These are phyloP conservation scores for Pestalotiopsis sp. DNA, from an alignment of 2,329 filamentous ascomycete genomes.

Conservation along the genomic window DNA sequence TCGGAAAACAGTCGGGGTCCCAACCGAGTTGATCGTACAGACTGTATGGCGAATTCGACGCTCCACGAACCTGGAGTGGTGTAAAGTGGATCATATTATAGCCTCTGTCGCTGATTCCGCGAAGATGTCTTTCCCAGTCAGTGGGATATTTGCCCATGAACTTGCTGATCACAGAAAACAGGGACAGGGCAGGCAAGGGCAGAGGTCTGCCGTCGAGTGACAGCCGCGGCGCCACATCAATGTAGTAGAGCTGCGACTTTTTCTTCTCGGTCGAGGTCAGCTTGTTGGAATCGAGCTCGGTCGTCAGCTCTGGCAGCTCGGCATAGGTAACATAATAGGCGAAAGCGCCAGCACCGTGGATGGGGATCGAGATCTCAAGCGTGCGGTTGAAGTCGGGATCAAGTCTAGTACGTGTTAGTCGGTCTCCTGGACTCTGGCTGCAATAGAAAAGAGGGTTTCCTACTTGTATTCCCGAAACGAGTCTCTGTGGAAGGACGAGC, in stretches of 20 bases:
- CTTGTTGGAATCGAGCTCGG: conserved; percentile 49
- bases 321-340: conserved; percentile 93
- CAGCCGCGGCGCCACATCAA: conserved; percentile 87
- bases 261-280: conserved; percentile 56
- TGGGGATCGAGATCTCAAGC: conserved; percentile 86
- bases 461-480: conserved; percentile 90
- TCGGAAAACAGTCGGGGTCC: conserved; percentile 80
- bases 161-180: conserved; percentile 95
- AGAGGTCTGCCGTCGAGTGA: conserved; percentile 73
- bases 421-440: background rate
- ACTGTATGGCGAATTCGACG: conserved; percentile 96
- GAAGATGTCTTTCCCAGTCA: conserved; percentile 88
- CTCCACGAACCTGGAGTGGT: conserved; percentile 83
- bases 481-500: conserved; percentile 74
- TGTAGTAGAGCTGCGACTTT: conserved; percentile 81
- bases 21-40: conserved; percentile 90
- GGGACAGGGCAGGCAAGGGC: conserved; percentile 82
- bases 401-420: conserved; percentile 58
- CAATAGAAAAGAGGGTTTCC: background rate
- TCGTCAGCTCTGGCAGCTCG: conserved; percentile 78
- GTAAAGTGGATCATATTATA: conserved; percentile 99
- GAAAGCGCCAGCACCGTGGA: conserved; percentile 83
- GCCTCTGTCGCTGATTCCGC: conserved; percentile 84
- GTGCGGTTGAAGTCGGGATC: conserved; percentile 90
- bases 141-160: conserved; percentile 93